Base-by-base conservation (phyloP, 2,329 filamentous ascomycete genomes). In the Ampelomyces quisqualis region DNA sequence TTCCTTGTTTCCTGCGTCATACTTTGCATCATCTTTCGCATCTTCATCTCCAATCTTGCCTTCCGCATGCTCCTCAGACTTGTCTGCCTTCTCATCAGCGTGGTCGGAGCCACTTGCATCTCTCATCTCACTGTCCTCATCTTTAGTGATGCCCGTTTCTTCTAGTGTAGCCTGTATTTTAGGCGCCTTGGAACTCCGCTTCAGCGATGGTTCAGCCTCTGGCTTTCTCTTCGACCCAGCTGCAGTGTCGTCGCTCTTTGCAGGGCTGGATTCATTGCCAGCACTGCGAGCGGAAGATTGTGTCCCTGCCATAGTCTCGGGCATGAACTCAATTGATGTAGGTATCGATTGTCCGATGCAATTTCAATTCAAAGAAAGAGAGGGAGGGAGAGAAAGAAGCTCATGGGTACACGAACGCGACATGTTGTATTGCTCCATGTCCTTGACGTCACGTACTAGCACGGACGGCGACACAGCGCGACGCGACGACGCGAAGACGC, bases 161-260 rank as follows among this genome's bases (percentile, higher is more conserved):
- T 81, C 77, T 22, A 80, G 69, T 0, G 75, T 78, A 51, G 73
- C 73, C 55, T 81, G 77, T 44, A 71, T 70, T 49, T 71, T 74
- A 11, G 60, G 43, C 10, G 54, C 57, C 36, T 73, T 70, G 49
- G 69, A 71, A n/a, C 64, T 60, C 17, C 70, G 70, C 54, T 76
- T 74, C 9, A 70, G 65, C 1, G 70, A 65, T 1, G 46, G 46
- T 29, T 55, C 45, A n/a, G 43, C 32, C 30, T 71, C 66, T 17
- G 65, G 63, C 58, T 72, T 71, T 42, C 70, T 64, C 53, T 73
- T 72, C 4, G 56, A 60, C 17, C 68, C 67, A 39, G 61, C 54
- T 29, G 50, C 64, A 54, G 49, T 58, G 48, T 59, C 68, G 9
- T 61, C 49, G 10, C 50, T 51, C 24, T 58, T 49, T 23, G 51